Conservation (phyloP, 75 land plant genomes). For the Cupressus sempervirens region DNA sequence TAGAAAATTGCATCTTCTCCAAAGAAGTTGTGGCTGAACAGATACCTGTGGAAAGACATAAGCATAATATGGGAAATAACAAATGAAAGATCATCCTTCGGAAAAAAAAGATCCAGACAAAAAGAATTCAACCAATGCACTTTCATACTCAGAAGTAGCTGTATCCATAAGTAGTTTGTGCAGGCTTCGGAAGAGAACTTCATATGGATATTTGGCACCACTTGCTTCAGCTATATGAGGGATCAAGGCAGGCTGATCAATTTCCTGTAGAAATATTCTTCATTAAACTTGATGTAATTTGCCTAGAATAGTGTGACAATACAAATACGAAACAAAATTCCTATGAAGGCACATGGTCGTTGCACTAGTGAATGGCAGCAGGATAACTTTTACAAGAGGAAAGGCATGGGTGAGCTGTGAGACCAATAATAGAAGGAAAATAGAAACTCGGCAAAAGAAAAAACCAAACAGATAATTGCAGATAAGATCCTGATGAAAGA, state of each 20-base stretch:
- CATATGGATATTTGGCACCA: conserved; percentile 91
- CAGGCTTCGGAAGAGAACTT: conserved; percentile 96
- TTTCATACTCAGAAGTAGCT: conserved; percentile 89
- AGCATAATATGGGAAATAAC: background rate
- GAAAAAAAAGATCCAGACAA: background rate
- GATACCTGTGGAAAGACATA: conserved; percentile 60
- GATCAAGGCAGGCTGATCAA: conserved; percentile 96
- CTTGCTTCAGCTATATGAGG: conserved; percentile 99
- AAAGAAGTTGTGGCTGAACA: conserved; percentile 93
- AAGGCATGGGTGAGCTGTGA: background rate
- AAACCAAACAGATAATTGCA: background rate
- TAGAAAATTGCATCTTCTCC: conserved; percentile 91
- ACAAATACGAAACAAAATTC: background rate
- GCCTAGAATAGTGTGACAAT: background rate
- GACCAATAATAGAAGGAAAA: background rate
- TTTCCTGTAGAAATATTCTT: conserved; percentile 56
- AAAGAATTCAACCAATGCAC: conserved; percentile 12
- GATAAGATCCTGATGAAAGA: background rate
- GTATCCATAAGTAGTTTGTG: conserved; percentile 99
- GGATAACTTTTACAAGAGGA: background rate
- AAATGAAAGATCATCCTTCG: background rate
- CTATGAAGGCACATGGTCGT: background rate
- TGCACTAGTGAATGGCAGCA: background rate
- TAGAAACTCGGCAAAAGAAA: background rate
- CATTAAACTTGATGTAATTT: conserved; percentile 5